Percentiles rank a stretch among this genome's conserved stretches.
These are phyloP conservation scores for Cryphonectria naterciae DNA, from an alignment of 2,329 filamentous ascomycete species.

Conservation along the genomic window DNA sequence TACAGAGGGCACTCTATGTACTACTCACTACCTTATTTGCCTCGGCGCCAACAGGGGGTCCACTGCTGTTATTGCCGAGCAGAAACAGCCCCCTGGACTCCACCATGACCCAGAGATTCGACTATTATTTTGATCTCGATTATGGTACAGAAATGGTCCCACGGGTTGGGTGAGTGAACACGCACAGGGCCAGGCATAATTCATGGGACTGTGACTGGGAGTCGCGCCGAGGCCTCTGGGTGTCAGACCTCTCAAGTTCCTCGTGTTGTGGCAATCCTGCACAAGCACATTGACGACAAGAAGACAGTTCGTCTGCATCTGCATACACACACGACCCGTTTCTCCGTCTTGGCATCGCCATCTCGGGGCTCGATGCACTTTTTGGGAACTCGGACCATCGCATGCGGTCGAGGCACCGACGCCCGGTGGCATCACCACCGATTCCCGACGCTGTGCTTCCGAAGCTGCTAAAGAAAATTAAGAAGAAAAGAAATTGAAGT, in stretches of 20 bases:
- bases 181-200: not conserved
- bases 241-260: not conserved
- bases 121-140: not conserved
- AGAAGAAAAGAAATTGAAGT: not conserved
- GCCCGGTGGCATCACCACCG: conserved; percentile 10
- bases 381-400: conserved; percentile 1
- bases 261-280: not conserved
- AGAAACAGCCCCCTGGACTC: not conserved
- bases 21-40: not conserved
- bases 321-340: not conserved
- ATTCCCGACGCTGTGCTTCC: conserved; percentile 10
- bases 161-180: not conserved
- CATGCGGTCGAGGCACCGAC: conserved; percentile 9
- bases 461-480: not conserved
- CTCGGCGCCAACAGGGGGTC: conserved; percentile 1
- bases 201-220: not conserved
- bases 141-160: not conserved
- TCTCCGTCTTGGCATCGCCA: not conserved
- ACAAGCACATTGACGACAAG: not conserved
- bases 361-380: conserved; percentile 3
- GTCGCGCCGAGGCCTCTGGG: not conserved
- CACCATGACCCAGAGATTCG: not conserved
- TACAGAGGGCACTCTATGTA: not conserved
- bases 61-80: not conserved
- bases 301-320: not conserved